A percentile compares a stretch with the other conserved stretches of the same genome.
Evolutionary conservation across 2,329 filamentous ascomycete species (phyloP).

Genomic region (Neopestalotiopsis sp.): DNA sequence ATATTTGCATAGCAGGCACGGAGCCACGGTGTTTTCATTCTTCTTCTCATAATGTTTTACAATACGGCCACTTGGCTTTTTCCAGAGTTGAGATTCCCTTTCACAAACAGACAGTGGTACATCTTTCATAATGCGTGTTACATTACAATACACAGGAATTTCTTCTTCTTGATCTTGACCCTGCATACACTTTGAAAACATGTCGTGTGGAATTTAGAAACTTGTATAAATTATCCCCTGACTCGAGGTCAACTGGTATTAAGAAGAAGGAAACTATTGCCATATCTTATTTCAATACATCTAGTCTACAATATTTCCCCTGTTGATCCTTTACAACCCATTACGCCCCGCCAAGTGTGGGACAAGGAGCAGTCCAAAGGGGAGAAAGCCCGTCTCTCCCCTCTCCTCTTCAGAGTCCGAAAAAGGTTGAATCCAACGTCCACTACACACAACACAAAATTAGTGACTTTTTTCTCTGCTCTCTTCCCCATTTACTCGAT

Average conservation of each 20-base stretch:
- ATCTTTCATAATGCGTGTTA: not conserved
- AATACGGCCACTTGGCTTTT: not conserved
- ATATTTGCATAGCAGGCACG: not conserved
- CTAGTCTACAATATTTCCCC: not conserved
- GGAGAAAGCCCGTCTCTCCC: not conserved
- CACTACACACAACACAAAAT: too few relatives aligned
- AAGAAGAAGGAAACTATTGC: not conserved
- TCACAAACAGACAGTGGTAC: not conserved
- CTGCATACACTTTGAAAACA: too few relatives aligned
- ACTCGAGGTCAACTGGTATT: not conserved
- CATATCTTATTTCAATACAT: not conserved
- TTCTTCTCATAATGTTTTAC: not conserved
- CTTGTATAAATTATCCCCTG: not conserved
- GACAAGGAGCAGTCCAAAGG: not conserved
- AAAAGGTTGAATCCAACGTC: not conserved
- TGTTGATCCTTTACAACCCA: not conserved
- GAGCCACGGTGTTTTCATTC: not conserved
- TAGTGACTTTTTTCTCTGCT: too few relatives aligned
- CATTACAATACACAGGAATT: too few relatives aligned
- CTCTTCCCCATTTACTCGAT: slow-evolving; percentile 67
- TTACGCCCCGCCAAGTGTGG: not conserved
- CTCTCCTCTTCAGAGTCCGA: not conserved
- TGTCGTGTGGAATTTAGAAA: too few relatives aligned
- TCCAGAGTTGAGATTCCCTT: not conserved
- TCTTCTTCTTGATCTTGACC: too few relatives aligned